These are phyloP conservation scores for Durio zibethinus DNA, from an alignment of 345 rosid genomes.

Conservation along the genomic window DNA sequence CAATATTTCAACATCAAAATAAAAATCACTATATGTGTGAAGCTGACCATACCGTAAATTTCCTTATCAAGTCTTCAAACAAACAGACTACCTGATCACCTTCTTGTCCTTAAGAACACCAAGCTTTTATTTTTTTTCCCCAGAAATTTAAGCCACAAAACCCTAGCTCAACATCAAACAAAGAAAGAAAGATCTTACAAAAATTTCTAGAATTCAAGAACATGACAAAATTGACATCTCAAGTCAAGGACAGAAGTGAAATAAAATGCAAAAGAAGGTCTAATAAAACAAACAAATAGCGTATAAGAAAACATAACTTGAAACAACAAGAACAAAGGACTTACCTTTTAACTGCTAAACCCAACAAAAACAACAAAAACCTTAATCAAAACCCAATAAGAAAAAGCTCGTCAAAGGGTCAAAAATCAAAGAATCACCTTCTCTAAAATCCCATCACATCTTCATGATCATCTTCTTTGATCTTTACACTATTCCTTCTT, in stretches of 20 bases:
- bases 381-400: constrained; percentile 21
- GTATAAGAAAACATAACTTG: constrained; percentile 4
- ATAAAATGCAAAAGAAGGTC: not conserved
- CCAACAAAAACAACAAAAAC: constrained; percentile 24
- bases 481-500: constrained; percentile 15
- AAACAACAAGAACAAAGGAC: constrained; percentile 14
- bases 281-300: not conserved
- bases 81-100: constrained; percentile 1
- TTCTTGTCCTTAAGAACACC: not conserved
- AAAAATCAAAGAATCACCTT: constrained; percentile 17
- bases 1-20: not conserved
- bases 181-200: not conserved
- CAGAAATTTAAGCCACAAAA: constrained; percentile 6
- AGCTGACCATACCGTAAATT: constrained; percentile 12
- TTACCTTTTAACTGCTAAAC: constrained; percentile 9
- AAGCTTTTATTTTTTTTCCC: not conserved
- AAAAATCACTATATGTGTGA: not conserved
- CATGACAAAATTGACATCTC: not conserved
- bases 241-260: constrained; percentile 10
- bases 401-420: constrained; percentile 21
- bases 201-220: not conserved
- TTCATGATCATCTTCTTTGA: constrained; percentile 31
- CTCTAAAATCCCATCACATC: constrained; percentile 15
- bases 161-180: constrained; percentile 15
- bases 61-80: constrained; percentile 6